Base-by-base conservation (phyloP, 2,329 filamentous ascomycete species). In the Penicillium freii region DNA sequence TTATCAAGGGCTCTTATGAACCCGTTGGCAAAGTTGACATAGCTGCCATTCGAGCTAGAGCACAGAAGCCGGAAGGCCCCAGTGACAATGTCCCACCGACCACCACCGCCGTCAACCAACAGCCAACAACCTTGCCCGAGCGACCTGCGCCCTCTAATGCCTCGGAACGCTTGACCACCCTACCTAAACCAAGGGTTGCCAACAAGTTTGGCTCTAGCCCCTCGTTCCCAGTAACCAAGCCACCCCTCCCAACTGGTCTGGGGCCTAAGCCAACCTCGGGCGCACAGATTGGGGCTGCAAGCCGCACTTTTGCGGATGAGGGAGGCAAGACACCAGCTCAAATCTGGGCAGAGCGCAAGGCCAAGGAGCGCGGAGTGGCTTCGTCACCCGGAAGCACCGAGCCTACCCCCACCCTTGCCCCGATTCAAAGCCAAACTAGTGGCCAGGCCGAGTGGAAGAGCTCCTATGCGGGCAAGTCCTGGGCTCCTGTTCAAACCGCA, bases 21-120 rank as follows among this genome's bases (percentile, higher is more conserved):
- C 94, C 94, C 2, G 82, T 97, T 21, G 94, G 94, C 46, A 97
- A 97, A 77, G 93, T 99, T 10, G 94, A 99, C 66, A 97, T 99
- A 75, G 91, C 91, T 43, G 92, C 93, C 23, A 97, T 99, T 70
- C 86, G 91, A 62, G 88, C 93, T 23, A 88, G 86, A 74, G 88
- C 91, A 6, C 90, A 94, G 74, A 88, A 85, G 62, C 84, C 84
- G 47, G 72, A 76, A 5, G 64, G 62, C 13, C 15, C 56, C 5
- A 54, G 70, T 64, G 45, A 73, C 70, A 49, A 73, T 71, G 78
- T 79, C n/a, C 76, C 79, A 40, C 77, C 79, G 19, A 77, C 45
- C 44, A 77, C 45, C 44, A 40, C 55, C 7, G 56, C 38, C 73
- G 77, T 25, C 78, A 82, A 51, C 8, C 79, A 83, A 46, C 81